A percentile compares a stretch with the other conserved stretches of the same genome.
Evolutionary conservation across 2,329 filamentous ascomycete genomes (phyloP).

Genomic region (Sphaerulina musiva): DNA sequence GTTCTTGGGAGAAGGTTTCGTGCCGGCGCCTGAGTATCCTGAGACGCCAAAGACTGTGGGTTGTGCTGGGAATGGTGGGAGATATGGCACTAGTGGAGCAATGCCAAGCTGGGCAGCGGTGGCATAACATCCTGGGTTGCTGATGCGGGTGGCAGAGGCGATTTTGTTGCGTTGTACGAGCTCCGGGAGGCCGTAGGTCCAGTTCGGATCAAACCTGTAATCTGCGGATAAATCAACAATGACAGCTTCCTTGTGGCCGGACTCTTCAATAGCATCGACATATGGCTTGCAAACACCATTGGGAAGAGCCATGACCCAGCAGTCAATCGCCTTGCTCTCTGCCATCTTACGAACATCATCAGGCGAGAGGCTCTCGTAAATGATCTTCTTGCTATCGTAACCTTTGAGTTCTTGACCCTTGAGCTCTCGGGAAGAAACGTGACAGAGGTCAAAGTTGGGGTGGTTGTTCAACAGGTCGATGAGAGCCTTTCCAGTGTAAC

Average conservation of each 20-base stretch:
- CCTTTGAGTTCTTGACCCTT: constrained; percentile 79
- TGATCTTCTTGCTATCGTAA: constrained; percentile 85
- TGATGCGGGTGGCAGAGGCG: constrained; percentile 70
- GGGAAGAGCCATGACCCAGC: constrained; percentile 95
- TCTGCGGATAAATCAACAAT: constrained; percentile 95
- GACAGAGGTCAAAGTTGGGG: constrained; percentile 78
- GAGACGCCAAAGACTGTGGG: constrained; percentile 86
- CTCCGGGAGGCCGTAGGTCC: constrained; percentile 90
- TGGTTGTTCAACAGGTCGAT: constrained; percentile 82
- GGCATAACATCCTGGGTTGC: constrained; percentile 92
- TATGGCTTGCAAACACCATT: constrained; percentile 94
- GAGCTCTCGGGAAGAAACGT: constrained; percentile 91
- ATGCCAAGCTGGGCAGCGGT: constrained; percentile 89
- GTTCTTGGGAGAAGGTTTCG: constrained; percentile 91
- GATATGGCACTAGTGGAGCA: constrained; percentile 68
- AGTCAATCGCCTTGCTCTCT: constrained; percentile 76
- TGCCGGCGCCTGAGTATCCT: constrained; percentile 90
- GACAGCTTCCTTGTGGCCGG: constrained; percentile 59
- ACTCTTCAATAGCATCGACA: constrained; percentile 76
- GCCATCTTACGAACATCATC: constrained; percentile 85
- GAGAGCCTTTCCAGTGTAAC: constrained; percentile 88
- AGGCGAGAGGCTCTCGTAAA: constrained; percentile 80
- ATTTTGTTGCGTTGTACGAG: constrained; percentile 71
- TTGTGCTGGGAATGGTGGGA: constrained; percentile 56
- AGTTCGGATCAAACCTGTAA: constrained; percentile 77